These are phyloP conservation scores for Tritrichomonas foetus DNA, from an alignment of 208 protist genomes.

Conservation along the genomic window DNA sequence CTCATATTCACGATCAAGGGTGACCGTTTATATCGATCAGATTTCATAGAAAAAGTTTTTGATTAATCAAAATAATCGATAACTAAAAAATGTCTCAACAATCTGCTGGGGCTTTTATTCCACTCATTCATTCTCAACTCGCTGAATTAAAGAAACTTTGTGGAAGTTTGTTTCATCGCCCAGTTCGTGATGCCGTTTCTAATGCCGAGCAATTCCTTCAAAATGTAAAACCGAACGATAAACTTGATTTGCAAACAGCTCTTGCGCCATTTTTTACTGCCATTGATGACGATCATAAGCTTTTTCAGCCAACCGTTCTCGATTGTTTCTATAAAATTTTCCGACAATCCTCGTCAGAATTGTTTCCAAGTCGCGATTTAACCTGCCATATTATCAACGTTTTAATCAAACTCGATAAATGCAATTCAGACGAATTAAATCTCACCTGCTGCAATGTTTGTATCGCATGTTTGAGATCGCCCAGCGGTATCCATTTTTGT, in stretches of 20 bases:
- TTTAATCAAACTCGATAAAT: neutral
- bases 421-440: neutral
- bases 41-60: neutral
- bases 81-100: neutral
- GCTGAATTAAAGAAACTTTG: neutral
- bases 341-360: neutral
- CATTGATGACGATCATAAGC: neutral
- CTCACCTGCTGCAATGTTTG: neutral
- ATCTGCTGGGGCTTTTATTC: neutral
- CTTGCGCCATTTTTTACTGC: neutral
- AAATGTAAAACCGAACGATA: neutral
- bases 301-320: neutral
- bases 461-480: neutral
- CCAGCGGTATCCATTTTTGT: neutral
- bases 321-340: conserved; percentile 5
- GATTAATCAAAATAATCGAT: neutral
- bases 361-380: neutral
- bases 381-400: neutral
- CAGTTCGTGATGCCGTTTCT: neutral
- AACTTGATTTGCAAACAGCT: neutral
- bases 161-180: neutral
- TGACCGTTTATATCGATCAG: neutral
- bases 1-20: neutral
- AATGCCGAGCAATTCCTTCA: neutral
- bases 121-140: neutral